Base-by-base conservation (phyloP, 176 grass and related monocot genomes). In the Eleusine indica region DNA sequence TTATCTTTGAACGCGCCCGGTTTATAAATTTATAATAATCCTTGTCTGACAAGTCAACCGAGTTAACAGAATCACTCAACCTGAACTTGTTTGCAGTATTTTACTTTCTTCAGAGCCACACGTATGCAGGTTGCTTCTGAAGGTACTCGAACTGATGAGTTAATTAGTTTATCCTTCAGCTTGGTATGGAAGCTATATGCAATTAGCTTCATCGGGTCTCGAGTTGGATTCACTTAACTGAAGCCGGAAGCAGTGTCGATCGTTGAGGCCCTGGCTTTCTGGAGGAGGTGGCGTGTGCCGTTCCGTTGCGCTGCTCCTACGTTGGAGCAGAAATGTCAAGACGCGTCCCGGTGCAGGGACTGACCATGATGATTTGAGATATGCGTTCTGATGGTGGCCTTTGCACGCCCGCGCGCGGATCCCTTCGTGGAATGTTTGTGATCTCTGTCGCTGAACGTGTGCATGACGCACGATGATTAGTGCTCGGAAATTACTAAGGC, bases 391-490 rank as follows among this genome's bases (percentile, higher is more conserved):
- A 18, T 18, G 52, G 52, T 47, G 47, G 32, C 32, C 32, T 35
- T 35, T 2, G 32, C 32, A 35, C 32, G 32, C 32, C 32, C 32
- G 32, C 66, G 66, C 39, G 37, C 2, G 3, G 81, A 56, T 89
- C 57, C 40, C 82, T 80, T 89, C 25, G 76, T 3, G 6, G 82
- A 89, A 89, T 89, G 82, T 85, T 38, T 73, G 77, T 18, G 71
- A 80, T 85, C 80, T 77, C 39, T 81, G 77, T 70, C 52, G 39
- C 77, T 70, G 21, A 67, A 75, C 65, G 30, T 48, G 61, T 66
- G 43, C 76, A 17, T 62, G 62, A 81, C 62, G 77, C 61, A 30
- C 52, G 3, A 10, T 15, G 71, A 49, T 41, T 66, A 35, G 58
- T 8, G 14, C 60, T 53, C 29, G 42, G 35, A 28, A 65, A 4